Conservation (phyloP, 2,329 filamentous ascomycete genomes). For the Penicillium nordicum region DNA sequence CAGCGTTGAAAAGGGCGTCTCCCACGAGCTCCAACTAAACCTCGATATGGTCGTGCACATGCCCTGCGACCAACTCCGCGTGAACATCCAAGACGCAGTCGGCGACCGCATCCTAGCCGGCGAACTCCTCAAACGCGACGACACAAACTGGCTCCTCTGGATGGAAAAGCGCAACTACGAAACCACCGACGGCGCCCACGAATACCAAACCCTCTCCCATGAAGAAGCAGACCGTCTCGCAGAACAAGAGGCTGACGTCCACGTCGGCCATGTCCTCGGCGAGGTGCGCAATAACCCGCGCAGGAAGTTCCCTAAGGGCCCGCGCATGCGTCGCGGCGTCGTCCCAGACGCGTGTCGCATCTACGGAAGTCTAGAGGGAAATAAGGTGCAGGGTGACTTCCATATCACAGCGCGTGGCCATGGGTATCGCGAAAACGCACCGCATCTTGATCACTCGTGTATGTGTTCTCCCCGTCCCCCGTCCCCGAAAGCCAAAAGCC, state of each 20-base stretch:
- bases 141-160: slow-evolving; percentile 81
- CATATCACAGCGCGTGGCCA: slow-evolving; percentile 94
- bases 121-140: slow-evolving; percentile 67
- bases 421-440: slow-evolving; percentile 79
- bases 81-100: slow-evolving; percentile 95
- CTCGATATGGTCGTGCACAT: slow-evolving; percentile 89
- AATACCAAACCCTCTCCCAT: slow-evolving; percentile 55
- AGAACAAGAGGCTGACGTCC: slow-evolving; percentile 65
- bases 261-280: slow-evolving; percentile 86
- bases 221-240: slow-evolving; percentile 56
- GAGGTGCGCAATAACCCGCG: slow-evolving; percentile 65
- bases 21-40: slow-evolving; percentile 87
- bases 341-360: slow-evolving; percentile 76
- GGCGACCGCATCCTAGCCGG: slow-evolving; percentile 88
- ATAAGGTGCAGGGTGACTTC: slow-evolving; percentile 97
- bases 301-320: slow-evolving; percentile 68
- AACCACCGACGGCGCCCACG: slow-evolving; percentile 56
- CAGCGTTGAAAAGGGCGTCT: slow-evolving; percentile 86
- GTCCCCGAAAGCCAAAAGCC: too few relatives aligned
- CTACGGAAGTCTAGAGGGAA: slow-evolving; percentile 84
- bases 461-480: slow-evolving; percentile 36
- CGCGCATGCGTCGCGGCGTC: slow-evolving; percentile 56
- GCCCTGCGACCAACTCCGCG: slow-evolving; percentile 80
- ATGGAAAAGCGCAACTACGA: slow-evolving; percentile 61
- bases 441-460: slow-evolving; percentile 79